Conservation (phyloP, 495 filamentous ascomycete genomes). For the Darksidea phi region DNA sequence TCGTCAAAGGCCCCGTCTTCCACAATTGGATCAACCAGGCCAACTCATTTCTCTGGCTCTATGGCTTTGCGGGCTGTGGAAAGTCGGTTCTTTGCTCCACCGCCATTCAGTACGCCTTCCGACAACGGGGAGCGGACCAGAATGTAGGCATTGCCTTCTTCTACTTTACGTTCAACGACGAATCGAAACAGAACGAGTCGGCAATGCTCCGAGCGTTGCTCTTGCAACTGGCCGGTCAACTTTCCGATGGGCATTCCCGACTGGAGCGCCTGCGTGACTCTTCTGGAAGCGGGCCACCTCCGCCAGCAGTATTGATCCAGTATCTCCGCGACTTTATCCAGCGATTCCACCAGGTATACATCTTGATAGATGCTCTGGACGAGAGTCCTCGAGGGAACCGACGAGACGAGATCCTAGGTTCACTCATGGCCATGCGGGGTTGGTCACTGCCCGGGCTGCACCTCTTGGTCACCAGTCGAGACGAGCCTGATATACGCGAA, state of each 20-base stretch:
- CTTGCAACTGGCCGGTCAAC: conserved; percentile 44
- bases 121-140: conserved; percentile 7
- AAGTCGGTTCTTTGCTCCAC: conserved; percentile 48
- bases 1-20: conserved; percentile 39
- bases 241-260: conserved; percentile 10
- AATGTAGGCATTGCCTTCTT: conserved; percentile 42
- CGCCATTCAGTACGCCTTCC: conserved; percentile 38
- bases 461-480: conserved; percentile 46
- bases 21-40: conserved; percentile 39
- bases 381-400: conserved; percentile 26
- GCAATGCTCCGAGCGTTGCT: conserved; percentile 45
- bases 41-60: conserved; percentile 47
- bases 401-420: conserved; percentile 34
- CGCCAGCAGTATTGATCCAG: not conserved
- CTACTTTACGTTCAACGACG: conserved; percentile 47
- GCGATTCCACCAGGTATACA: conserved; percentile 7
- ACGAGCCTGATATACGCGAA: conserved; percentile 43
- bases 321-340: not conserved
- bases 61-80: conserved; percentile 47
- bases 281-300: not conserved
- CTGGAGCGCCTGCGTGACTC: not conserved
- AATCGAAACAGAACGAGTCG: conserved; percentile 36
- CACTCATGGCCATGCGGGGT: conserved; percentile 34
- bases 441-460: conserved; percentile 40
- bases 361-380: conserved; percentile 7